Percentiles rank a stretch among this genome's conserved stretches.
Evolutionary conservation across 2,329 filamentous ascomycete species (phyloP).

Genomic region (Blastomyces parvus): DNA sequence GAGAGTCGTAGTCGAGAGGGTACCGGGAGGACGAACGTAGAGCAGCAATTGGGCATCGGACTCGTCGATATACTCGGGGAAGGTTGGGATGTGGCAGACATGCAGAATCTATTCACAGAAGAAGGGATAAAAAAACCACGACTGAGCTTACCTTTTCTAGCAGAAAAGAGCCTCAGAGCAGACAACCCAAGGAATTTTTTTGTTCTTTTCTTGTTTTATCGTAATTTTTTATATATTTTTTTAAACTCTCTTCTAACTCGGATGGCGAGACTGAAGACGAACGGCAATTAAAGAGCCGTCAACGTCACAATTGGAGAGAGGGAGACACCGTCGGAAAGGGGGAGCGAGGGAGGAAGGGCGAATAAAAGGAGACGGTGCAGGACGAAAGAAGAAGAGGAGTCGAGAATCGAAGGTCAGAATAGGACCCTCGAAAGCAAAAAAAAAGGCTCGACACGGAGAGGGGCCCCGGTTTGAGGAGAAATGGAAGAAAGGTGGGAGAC

Average conservation of each 20-base stretch:
- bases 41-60: not conserved
- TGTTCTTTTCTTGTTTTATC: not conserved
- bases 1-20: not conserved
- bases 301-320: slow-evolving; percentile 5
- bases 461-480: slow-evolving; percentile 19
- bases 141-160: slow-evolving; percentile 8
- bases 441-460: slow-evolving; percentile 5
- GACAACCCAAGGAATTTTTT: not conserved
- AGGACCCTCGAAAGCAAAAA: slow-evolving; percentile 1
- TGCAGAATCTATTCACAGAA: not conserved
- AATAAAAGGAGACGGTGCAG: not conserved
- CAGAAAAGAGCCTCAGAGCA: not conserved
- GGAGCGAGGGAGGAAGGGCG: slow-evolving; percentile 8
- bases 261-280: not conserved
- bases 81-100: not conserved
- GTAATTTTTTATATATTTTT: slow-evolving; percentile 1
- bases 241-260: not conserved
- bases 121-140: not conserved
- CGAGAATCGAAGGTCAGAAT: not conserved
- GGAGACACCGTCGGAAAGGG: slow-evolving; percentile 12
- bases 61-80: not conserved
- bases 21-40: not conserved
- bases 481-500: slow-evolving; percentile 25
- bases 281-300: not conserved
- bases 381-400: slow-evolving; percentile 4